Evolutionary conservation across 2,329 filamentous ascomycete species (phyloP), one percentile per base, ranked within the genome.

Genomic region (Trichoderma citrinoviride): DNA sequence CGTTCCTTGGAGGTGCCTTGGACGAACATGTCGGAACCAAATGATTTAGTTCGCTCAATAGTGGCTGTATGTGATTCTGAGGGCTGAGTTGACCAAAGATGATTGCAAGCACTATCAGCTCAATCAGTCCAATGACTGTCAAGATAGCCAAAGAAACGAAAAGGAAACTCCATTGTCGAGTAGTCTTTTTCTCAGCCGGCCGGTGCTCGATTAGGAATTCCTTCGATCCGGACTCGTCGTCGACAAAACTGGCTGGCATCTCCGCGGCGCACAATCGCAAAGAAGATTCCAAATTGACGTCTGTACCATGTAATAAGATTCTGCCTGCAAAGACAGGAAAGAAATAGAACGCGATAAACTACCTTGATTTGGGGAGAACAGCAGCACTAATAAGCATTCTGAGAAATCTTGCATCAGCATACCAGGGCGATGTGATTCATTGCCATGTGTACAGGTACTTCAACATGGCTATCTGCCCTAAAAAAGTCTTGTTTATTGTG

Each of bases 1-100:
- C 2, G 7, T 7, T 40, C 23, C n/a, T 23, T 17, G 10, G 1
- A 37, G 19, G 15, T 6, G 12, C 41, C 5, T n/a, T n/a, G n/a
- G n/a, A 61, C 57, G 3, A 14, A 61, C 57, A 61, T 12, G n/a
- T 50, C 10, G 57, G 57, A 40, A 61, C 46, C 44, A 61, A 41
- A 50, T 50, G 29, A 14, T 61, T 61, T 17, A 41, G 15, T 61
- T 61, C 57, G 29, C 57, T n/a, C 8, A 49, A n/a, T 6, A 58
- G 7, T n/a, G 23, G 33, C 17, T 47, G 33, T 5, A 41, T 10
- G 25, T 61, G 29, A 17, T 27, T 50, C 17, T 19, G 19, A 27
- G 29, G 27, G 7, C 6, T 17, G 25, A 50, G 23, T 25, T 61
- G 44, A 3, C 25, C 21, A 41, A 61, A 25, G 10, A 61, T 43